Evolutionary conservation across 768 basidiomycete species (phyloP), one percentile per base, ranked within the genome.

Genomic region (Mycena capillaripes): DNA sequence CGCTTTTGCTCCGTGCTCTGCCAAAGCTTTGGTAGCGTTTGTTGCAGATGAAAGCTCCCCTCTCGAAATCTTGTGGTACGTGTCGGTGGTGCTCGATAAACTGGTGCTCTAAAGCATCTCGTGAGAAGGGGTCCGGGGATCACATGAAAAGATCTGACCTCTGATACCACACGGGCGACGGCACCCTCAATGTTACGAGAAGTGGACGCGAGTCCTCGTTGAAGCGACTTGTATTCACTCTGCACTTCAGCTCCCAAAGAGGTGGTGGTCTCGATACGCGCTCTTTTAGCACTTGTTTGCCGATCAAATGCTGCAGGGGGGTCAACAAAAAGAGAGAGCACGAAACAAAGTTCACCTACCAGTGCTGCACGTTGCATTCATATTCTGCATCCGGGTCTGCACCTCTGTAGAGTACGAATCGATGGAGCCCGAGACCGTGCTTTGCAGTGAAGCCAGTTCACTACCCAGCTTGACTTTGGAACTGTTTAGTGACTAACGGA

Each of bases 231-330:
- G 76, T 89, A 89, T 58, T 90, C 86, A 36, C 86, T 83, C 72
- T 90, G 87, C 38, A 89, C 76, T 36, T 90, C 87, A 6, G 83
- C 80, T 34, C 81, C 82, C 76, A 93, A 81, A 4, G 82, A 78
- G 48, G 85, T 83, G 23, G 89, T 90, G 12, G 87, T 85, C 61
- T 94, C 93, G 3, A 91, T 76, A 50, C 94, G 88, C 44, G 90
- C 90, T 57, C 91, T 88, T 78, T 96, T 96, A 19, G 90, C 87
- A 64, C 88, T 85, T 50, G 83, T 81, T 76, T 92, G 83, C 70
- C 89, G 86, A 71, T 94, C 90, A 72, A 93, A 86, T 36, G 89
- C 93, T 91, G 72, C 0, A 42, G 30, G n/a, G 64, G 73, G 52
- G 69, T 65, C 19, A 21, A 61, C 27, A 44, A 29, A 34, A 16